Conservation (phyloP, 2,329 filamentous ascomycete genomes). For the Ophiocordyceps sinensis region DNA sequence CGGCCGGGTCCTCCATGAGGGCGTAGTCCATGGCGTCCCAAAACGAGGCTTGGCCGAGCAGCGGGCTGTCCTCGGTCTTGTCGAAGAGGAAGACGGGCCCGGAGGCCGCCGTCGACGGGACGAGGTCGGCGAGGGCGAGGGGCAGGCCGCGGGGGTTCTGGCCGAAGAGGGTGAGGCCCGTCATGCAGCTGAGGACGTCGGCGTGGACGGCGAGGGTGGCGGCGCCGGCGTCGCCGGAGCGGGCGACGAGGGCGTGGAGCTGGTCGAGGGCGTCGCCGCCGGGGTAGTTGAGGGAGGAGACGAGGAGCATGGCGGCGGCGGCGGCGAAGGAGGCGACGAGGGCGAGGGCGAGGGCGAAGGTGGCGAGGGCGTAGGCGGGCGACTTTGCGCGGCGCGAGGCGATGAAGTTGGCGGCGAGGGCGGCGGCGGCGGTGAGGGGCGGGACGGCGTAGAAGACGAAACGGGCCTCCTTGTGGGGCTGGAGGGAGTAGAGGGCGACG, state of each 20-base stretch:
- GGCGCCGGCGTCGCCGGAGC: constrained; percentile 7
- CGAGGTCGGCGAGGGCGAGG: constrained; percentile 11
- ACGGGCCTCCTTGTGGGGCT: constrained; percentile 91
- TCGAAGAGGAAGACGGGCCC: constrained; percentile 32
- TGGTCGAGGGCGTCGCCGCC: constrained; percentile 63
- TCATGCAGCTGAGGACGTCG: constrained; percentile 56
- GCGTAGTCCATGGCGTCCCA: constrained; percentile 52
- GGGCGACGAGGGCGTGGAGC: constrained; percentile 24
- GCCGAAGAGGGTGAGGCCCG: constrained; percentile 52
- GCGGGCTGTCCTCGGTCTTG: constrained; percentile 42
- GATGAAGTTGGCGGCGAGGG: constrained; percentile 58
- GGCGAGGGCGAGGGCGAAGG: constrained; percentile 41
- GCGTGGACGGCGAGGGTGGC: constrained; percentile 36
- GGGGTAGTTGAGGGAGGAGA: constrained; percentile 87
- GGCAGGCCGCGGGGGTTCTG: constrained; percentile 27
- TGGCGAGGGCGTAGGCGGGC: constrained; percentile 36
- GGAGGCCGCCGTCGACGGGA: constrained; percentile 6
- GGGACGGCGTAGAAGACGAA: constrained; percentile 88
- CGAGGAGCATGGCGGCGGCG: constrained; percentile 53
- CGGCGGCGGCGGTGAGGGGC: constrained; percentile 61
- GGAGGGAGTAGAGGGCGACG: constrained; percentile 65
- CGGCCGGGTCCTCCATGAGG: constrained; percentile 36
- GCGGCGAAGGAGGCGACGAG: constrained; percentile 43
- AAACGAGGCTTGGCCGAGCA: constrained; percentile 34
- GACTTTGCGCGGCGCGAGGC: constrained; percentile 52